Conservation (phyloP, 139 green algal genomes). For the Chlorella sp. region DNA sequence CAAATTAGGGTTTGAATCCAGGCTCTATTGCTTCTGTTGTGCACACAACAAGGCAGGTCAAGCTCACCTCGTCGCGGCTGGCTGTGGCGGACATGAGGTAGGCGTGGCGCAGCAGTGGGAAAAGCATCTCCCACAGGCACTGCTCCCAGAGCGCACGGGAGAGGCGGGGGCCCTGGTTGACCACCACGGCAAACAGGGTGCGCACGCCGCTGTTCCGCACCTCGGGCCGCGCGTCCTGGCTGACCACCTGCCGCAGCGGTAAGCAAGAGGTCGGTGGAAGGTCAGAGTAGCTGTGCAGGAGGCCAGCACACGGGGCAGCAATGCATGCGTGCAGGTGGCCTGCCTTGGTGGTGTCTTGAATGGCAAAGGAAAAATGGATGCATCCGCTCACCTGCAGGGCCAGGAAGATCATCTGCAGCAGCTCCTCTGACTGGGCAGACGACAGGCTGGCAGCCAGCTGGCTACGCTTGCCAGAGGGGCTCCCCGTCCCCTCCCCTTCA, state of each 20-base stretch:
- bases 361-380: not conserved
- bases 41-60: no score
- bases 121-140: conserved; percentile 82
- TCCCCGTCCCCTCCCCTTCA: conserved; percentile 2
- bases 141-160: conserved; percentile 68
- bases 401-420: conserved; percentile 59
- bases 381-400: conserved; percentile 46
- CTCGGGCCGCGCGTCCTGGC: conserved; percentile 65
- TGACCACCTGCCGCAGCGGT: conserved; percentile 4
- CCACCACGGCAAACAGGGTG: conserved; percentile 86
- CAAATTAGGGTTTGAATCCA: no score
- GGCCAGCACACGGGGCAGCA: not conserved
- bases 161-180: conserved; percentile 72
- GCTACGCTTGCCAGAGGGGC: not conserved
- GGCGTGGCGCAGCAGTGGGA: conserved; percentile 81
- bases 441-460: conserved; percentile 1
- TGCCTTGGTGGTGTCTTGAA: no score
- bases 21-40: no score
- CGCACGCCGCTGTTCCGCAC: conserved; percentile 87
- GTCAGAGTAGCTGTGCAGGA: not conserved
- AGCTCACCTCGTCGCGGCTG: conserved; percentile 56
- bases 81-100: conserved; percentile 72
- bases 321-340: no score
- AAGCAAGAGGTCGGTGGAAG: not conserved
- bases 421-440: conserved; percentile 52